Conservation (phyloP, 495 filamentous ascomycete species). For the Hypomontagnella monticulosa region DNA sequence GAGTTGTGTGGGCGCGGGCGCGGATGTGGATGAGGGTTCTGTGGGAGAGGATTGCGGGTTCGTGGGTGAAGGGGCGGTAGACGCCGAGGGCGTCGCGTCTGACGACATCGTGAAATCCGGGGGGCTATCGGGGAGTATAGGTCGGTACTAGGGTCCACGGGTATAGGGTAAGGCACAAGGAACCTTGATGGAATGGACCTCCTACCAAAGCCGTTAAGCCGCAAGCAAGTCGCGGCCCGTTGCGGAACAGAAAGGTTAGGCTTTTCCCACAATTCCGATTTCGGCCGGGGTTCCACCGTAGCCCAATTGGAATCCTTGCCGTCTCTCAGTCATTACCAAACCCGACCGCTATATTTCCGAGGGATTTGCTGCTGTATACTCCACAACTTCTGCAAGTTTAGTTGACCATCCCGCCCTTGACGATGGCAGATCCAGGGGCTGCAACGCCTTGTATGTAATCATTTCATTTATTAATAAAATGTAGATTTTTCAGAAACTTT, state of each 20-base stretch:
- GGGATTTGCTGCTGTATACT: background rate
- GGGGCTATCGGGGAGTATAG: conserved; percentile 5
- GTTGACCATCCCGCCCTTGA: conserved; percentile 25
- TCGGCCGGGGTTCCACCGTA: conserved; percentile 24
- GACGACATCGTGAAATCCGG: conserved; percentile 36
- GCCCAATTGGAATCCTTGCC: conserved; percentile 23
- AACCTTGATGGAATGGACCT: conserved; percentile 1
- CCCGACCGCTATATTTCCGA: background rate
- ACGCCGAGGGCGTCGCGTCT: conserved; percentile 25
- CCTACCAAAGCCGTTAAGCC: too few relatives aligned
- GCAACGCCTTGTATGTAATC: conserved; percentile 42
- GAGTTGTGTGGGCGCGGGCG: conserved; percentile 20
- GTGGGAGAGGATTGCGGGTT: conserved; percentile 2
- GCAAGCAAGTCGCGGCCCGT: conserved; percentile 20
- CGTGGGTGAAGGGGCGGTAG: conserved; percentile 6
- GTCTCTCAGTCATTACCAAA: background rate
- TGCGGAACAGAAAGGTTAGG: conserved; percentile 5
- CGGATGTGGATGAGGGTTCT: background rate
- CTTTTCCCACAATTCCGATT: conserved; percentile 25
- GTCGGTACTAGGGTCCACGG: background rate
- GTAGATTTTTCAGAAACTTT: background rate
- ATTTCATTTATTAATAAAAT: conserved; percentile 13
- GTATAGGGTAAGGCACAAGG: conserved; percentile 1
- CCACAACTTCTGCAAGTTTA: conserved; percentile 20
- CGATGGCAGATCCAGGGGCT: conserved; percentile 38